These are phyloP conservation scores for Calonectria hongkongensis DNA, from an alignment of 2,329 filamentous ascomycete species.

Conservation along the genomic window DNA sequence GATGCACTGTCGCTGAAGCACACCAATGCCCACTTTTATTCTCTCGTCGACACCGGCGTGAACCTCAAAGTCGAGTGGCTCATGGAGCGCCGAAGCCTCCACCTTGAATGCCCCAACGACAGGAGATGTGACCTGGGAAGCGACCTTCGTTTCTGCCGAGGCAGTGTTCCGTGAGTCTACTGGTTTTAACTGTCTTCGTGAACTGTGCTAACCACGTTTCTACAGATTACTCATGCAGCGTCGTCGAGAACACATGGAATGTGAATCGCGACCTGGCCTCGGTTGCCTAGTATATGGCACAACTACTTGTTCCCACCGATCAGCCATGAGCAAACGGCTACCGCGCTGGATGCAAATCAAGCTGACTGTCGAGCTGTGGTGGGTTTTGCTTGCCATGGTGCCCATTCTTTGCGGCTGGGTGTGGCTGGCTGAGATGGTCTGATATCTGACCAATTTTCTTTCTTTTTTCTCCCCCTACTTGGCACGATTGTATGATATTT, in stretches of 20 bases:
- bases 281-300: constrained; percentile 75
- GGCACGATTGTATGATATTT: constrained; percentile 3
- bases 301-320: constrained; percentile 66
- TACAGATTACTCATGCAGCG: constrained; percentile 74
- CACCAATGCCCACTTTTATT: constrained; percentile 77
- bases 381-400: constrained; percentile 66
- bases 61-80: constrained; percentile 82
- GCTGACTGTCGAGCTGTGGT: constrained; percentile 69
- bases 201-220: background rate
- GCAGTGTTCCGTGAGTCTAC: constrained; percentile 73
- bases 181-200: too few species aligned
- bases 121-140: constrained; percentile 74
- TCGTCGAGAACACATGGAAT: constrained; percentile 76
- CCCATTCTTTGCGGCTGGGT: constrained; percentile 64
- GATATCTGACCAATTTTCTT: background rate
- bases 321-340: constrained; percentile 66
- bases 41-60: constrained; percentile 79
- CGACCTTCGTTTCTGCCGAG: constrained; percentile 76
- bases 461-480: background rate
- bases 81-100: constrained; percentile 76
- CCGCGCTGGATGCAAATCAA: constrained; percentile 67
- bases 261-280: constrained; percentile 73
- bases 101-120: constrained; percentile 79
- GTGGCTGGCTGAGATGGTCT: constrained; percentile 55
- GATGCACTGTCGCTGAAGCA: constrained; percentile 84